Evolutionary conservation across 2,329 filamentous ascomycete genomes (phyloP).

Genomic region (Clarireedia paspali): DNA sequence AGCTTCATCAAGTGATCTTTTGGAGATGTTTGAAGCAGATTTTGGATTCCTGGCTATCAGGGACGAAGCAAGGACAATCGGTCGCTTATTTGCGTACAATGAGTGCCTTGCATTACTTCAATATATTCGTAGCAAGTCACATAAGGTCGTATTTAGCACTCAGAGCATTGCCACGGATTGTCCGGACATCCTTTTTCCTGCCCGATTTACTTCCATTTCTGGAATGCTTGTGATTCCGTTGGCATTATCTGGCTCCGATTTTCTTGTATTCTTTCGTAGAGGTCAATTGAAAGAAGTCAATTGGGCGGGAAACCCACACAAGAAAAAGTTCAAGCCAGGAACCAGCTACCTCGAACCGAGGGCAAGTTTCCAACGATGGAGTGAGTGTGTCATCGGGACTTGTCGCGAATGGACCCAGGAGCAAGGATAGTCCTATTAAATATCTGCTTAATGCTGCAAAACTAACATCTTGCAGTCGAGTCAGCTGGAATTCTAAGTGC

Average conservation of each 20-base stretch:
- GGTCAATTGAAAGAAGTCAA: slow-evolving; percentile 69
- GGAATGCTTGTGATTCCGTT: slow-evolving; percentile 77
- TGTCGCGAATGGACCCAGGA: slow-evolving; percentile 85
- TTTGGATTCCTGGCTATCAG: slow-evolving; percentile 72
- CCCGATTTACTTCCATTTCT: slow-evolving; percentile 72
- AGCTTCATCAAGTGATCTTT: slow-evolving; percentile 16
- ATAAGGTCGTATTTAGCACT: slow-evolving; percentile 69
- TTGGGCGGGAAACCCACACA: slow-evolving; percentile 77
- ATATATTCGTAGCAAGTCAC: slow-evolving; percentile 67
- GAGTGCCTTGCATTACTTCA: slow-evolving; percentile 79
- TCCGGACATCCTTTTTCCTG: slow-evolving; percentile 69
- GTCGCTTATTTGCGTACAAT: slow-evolving; percentile 67
- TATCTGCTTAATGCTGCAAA: neutral
- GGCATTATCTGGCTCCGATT: slow-evolving; percentile 69
- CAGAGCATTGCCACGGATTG: slow-evolving; percentile 72
- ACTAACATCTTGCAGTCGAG: slow-evolving; percentile 45
- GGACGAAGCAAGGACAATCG: slow-evolving; percentile 80
- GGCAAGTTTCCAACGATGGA: slow-evolving; percentile 74
- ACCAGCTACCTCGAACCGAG: slow-evolving; percentile 72
- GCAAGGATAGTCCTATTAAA: slow-evolving; percentile 36
- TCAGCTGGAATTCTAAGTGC: slow-evolving; percentile 81
- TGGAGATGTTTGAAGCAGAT: slow-evolving; percentile 19
- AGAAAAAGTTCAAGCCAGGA: slow-evolving; percentile 65
- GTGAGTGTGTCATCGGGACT: slow-evolving; percentile 66
- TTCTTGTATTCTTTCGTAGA: slow-evolving; percentile 82